Conservation (phyloP, 129 eudicot genomes). For the Sambucus nigra region DNA sequence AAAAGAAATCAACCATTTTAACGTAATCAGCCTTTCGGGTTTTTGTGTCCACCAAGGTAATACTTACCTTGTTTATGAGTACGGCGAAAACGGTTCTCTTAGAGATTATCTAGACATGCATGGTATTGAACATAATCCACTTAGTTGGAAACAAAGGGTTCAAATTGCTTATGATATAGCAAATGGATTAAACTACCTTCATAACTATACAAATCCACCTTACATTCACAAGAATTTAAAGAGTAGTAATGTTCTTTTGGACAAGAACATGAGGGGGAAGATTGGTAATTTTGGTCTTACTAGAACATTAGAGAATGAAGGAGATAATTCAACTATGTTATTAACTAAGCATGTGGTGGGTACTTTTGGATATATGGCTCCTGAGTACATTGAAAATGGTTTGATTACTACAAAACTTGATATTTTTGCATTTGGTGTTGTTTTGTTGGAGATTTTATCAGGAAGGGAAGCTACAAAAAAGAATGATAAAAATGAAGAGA, state of each 20-base stretch:
- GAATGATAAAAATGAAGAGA: conserved; percentile 24
- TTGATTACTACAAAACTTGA: conserved; percentile 23
- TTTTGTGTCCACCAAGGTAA: conserved; percentile 15
- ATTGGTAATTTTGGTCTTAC: conserved; percentile 35
- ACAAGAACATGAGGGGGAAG: conserved; percentile 37
- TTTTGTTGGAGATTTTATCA: conserved; percentile 38
- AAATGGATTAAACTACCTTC: conserved; percentile 46
- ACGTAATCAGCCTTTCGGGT: conserved; percentile 43
- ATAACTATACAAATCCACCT: conserved; percentile 46
- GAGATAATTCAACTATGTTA: conserved; percentile 6
- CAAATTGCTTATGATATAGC: conserved; percentile 47
- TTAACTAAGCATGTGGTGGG: conserved; percentile 6
- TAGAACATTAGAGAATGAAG: conserved; percentile 13
- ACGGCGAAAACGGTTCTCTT: conserved; percentile 36
- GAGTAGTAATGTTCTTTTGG: conserved; percentile 24
- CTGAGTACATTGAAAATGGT: conserved; percentile 14
- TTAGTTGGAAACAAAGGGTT: conserved; percentile 35
- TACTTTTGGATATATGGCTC: conserved; percentile 16
- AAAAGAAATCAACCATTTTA: conserved; percentile 39
- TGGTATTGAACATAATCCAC: too few species aligned
- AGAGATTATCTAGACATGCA: conserved; percentile 35
- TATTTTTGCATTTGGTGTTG: conserved; percentile 38
- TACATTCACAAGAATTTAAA: conserved; percentile 35
- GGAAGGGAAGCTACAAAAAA: conserved; percentile 23
- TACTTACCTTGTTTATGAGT: conserved; percentile 34